Percentiles rank a stretch among this genome's conserved stretches.
These are phyloP conservation scores for Pichia ethanolica DNA, from an alignment of 805 yeast species.

Conservation along the genomic window DNA sequence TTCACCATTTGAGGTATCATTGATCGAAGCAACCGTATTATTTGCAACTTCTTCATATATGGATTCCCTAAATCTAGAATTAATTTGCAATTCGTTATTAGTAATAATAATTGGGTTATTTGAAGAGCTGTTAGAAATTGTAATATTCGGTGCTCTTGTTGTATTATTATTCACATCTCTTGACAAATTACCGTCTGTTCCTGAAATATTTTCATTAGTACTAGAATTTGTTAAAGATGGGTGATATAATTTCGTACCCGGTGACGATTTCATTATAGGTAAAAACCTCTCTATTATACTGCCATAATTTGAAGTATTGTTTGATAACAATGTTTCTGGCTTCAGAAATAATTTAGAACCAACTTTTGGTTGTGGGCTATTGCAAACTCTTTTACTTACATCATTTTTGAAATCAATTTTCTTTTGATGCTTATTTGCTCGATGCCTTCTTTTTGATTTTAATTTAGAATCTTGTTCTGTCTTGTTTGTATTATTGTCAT, in stretches of 20 bases:
- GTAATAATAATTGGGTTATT: background rate
- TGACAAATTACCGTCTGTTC: background rate
- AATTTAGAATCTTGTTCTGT: no score
- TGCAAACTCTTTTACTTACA: background rate
- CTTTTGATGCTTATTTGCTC: background rate
- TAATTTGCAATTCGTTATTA: conserved; percentile 15
- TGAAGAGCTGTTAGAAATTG: no score
- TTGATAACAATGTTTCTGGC: conserved; percentile 2
- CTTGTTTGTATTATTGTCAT: no score
- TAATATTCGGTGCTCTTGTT: no score
- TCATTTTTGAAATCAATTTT: background rate
- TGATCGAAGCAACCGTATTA: no score
- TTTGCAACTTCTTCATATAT: no score
- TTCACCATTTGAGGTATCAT: no score
- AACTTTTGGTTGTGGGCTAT: no score
- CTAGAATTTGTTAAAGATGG: background rate
- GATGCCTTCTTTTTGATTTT: background rate
- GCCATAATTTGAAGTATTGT: conserved; percentile 4
- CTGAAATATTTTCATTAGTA: background rate
- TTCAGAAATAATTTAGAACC: background rate
- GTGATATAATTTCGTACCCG: conserved; percentile 3
- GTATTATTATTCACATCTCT: background rate
- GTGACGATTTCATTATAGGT: background rate
- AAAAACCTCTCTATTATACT: conserved; percentile 5
- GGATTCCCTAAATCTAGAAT: background rate